A percentile compares a stretch with the other conserved stretches of the same genome.
Conservation (phyloP, 2,329 filamentous ascomycete genomes). For the Alternaria incomplexa region DNA sequence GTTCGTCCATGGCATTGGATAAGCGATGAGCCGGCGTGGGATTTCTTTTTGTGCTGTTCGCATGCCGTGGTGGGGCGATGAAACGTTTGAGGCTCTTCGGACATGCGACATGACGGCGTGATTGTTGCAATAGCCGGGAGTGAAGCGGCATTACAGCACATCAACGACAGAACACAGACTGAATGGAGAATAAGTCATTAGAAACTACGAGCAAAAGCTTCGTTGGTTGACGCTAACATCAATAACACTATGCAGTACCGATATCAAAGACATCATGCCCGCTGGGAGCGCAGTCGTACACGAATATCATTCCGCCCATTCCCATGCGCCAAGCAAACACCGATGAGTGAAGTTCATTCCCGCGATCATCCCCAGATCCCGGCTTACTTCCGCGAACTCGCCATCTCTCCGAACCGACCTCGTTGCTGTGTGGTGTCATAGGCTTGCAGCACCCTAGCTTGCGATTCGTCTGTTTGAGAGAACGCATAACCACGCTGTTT, state of each 20-base stretch:
- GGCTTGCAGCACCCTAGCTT: constrained; percentile 92
- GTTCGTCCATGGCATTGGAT: not conserved
- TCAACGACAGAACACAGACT: not conserved
- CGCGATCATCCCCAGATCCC: not conserved
- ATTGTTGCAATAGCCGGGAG: not conserved
- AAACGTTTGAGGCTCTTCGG: not conserved
- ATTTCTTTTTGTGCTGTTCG: not conserved
- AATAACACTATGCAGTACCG: constrained; percentile 7
- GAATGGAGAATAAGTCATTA: not conserved
- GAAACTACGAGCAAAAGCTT: not conserved
- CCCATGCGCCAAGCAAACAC: constrained; percentile 6
- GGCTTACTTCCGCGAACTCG: constrained; percentile 57
- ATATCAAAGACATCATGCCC: constrained; percentile 5
- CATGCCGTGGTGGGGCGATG: not conserved
- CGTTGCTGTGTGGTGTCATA: constrained; percentile 95
- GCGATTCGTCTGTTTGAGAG: constrained; percentile 94
- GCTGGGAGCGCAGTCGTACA: not conserved
- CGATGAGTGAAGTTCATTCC: not conserved
- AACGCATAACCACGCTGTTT: constrained; percentile 99
- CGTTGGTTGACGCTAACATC: constrained; percentile 3
- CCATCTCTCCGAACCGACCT: constrained; percentile 96
- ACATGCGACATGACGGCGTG: not conserved
- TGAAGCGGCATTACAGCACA: not conserved
- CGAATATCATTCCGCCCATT: not conserved
- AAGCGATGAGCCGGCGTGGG: not conserved